Base-by-base conservation (phyloP, 805 yeast genomes). In the Saccharomycopsis schoenii region DNA sequence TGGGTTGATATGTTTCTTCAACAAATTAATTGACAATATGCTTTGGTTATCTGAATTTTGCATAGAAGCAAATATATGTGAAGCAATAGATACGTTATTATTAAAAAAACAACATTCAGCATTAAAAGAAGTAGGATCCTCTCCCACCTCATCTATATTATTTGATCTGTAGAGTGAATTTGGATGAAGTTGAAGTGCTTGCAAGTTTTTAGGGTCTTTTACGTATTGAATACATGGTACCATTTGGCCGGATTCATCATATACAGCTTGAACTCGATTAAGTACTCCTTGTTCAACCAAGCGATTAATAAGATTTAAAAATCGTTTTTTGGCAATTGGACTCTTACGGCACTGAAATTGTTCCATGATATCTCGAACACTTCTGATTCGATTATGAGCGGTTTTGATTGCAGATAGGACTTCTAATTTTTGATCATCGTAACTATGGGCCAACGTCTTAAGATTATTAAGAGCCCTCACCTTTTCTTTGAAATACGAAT, bases 221-320 rank as follows among this genome's bases (percentile, higher is more conserved):
- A 57, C 14, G n/a, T n/a, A 52, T 29, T 58, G 60, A 5, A 58
- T 17, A 50, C 60, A 58, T 8, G 41, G 21, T 4, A 58, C 29
- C 10, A n/a, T 50, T 51, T 37, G 40, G 4, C 37, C 25, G 8
- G 29, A 25, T 39, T 55, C 43, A 39, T 24, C 56, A 55, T 15
- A 21, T n/a, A 40, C 41, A 5, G 60, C 60, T 17, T 50, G 17
- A 17, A 58, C 56, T 39, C 54, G 52, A 12, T 17, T 17, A 6
- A 58, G 24, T 24, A 36, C 52, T 6, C 50, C 50, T 36, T 50
- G 52, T 15, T 25, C 47, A 1, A 58, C 56, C 14, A 58, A 51
- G 3, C 21, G 24, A 36, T 21, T n/a, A 14, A 58, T 51, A 39
- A 17, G 39, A 36, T 43, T 51, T 4, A 36, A 40, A 36, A 58